Percentiles rank a stretch among this genome's conserved stretches.
Conservation (phyloP, 1,284 basidiomycete genomes). For the Puccinia hordei region DNA sequence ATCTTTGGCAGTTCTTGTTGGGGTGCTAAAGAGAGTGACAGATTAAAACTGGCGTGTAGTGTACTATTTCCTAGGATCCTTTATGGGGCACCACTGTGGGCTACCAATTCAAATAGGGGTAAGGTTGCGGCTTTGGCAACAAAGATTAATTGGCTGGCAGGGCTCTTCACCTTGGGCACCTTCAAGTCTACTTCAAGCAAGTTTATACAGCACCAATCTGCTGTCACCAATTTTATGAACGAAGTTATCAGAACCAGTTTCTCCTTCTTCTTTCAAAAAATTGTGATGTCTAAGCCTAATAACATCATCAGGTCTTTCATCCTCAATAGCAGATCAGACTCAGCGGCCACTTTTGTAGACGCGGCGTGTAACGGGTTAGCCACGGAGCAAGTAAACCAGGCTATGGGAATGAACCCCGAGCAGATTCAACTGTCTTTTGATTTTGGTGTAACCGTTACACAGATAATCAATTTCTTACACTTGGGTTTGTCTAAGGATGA, state of each 20-base stretch:
- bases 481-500: background rate
- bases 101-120: background rate
- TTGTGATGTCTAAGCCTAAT: background rate
- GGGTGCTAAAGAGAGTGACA: background rate
- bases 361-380: background rate
- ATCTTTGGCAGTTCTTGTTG: too few relatives aligned
- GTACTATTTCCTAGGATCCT: background rate
- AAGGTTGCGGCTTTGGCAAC: background rate
- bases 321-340: background rate
- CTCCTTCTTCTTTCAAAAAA: background rate
- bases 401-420: background rate
- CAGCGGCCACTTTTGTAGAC: background rate
- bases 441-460: background rate
- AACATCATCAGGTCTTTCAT: background rate
- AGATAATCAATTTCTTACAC: background rate
- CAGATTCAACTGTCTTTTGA: background rate
- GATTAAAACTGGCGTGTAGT: background rate
- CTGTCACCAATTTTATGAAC: too few relatives aligned
- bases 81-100: too few relatives aligned
- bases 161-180: background rate
- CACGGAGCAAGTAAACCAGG: background rate
- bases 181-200: background rate
- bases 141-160: background rate
- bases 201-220: background rate
- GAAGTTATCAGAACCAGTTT: too few relatives aligned